Percentiles rank a stretch among this genome's conserved stretches.
Evolutionary conservation across 805 yeast genomes (phyloP).

Genomic region (Tanozyma kutaoensis): DNA sequence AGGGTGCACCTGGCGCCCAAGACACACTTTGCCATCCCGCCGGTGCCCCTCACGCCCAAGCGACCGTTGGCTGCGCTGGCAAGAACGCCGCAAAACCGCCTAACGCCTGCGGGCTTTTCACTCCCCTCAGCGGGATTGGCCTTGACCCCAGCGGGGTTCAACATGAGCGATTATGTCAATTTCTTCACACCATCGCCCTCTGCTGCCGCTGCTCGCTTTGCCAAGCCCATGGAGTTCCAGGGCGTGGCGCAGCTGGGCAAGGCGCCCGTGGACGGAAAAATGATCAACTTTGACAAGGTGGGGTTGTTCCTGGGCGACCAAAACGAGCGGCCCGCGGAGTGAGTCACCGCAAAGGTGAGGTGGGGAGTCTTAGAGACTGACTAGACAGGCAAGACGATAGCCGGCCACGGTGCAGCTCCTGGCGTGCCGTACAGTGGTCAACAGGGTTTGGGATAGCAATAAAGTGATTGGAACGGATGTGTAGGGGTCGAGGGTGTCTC

Average conservation of each 20-base stretch:
- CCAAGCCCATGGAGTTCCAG: too few species aligned
- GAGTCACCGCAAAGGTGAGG: not conserved
- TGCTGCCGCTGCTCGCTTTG: too few species aligned
- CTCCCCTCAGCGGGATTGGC: conserved; percentile 30
- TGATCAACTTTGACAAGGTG: conserved; percentile 29
- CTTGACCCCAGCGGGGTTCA: conserved; percentile 54
- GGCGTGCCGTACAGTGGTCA: too few species aligned
- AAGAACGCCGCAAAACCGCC: conserved; percentile 27
- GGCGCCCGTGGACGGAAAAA: conserved; percentile 22
- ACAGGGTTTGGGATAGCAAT: too few species aligned
- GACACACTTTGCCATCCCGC: conserved; percentile 21
- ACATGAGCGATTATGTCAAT: conserved; percentile 74
- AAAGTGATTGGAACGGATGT: too few species aligned
- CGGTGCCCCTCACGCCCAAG: conserved; percentile 31
- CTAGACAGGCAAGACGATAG: too few species aligned
- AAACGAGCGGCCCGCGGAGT: not conserved
- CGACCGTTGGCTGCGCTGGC: conserved; percentile 12
- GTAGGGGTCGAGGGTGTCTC: too few species aligned
- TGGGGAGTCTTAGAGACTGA: too few species aligned
- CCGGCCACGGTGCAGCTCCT: too few species aligned
- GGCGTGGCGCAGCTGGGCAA: not conserved
- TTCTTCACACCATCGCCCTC: conserved; percentile 64
- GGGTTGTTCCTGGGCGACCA: too few species aligned
- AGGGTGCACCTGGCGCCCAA: conserved; percentile 1
- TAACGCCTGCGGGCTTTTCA: conserved; percentile 22